phyloP scores from a whole-genome alignment of 352 stramenopile species.

The Pythium pyrilobum region DNA sequence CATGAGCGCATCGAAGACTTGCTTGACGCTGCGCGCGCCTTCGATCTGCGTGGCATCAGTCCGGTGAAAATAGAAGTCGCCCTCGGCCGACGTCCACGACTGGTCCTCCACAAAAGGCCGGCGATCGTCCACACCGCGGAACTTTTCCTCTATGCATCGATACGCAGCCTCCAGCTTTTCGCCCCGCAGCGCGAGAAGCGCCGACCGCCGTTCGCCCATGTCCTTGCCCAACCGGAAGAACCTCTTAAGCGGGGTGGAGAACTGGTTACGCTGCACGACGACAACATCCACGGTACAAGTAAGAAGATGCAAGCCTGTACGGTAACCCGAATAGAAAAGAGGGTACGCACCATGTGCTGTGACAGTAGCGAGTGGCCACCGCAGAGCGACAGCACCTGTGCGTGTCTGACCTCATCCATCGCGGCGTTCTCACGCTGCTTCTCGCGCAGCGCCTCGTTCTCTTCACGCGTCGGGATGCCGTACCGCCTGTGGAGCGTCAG shows the following conservation, averaged over 20 bases:
- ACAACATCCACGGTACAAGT: too few species aligned
- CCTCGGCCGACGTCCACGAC: neutral
- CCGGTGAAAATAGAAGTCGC: conserved; percentile 8
- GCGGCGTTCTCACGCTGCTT: neutral
- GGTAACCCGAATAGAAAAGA: too few species aligned
- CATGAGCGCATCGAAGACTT: conserved; percentile 45
- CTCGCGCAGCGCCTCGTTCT: conserved; percentile 2
- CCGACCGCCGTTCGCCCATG: neutral
- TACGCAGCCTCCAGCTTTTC: neutral
- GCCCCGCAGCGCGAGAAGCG: neutral
- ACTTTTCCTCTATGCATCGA: neutral
- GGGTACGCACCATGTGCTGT: conserved; percentile 6
- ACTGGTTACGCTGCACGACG: too few species aligned
- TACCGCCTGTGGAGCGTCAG: too few species aligned
- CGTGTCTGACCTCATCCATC: neutral
- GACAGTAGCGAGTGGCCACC: conserved; percentile 1
- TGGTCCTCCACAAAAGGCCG: neutral
- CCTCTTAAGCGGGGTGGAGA: neutral
- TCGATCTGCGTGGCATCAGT: conserved; percentile 41
- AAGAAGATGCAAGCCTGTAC: too few species aligned
- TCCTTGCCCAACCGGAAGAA: conserved; percentile 6
- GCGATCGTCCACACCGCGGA: neutral
- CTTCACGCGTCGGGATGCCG: too few species aligned
- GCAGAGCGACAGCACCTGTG: neutral
- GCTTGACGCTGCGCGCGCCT: conserved; percentile 28